phyloP scores from a whole-genome alignment of 352 stramenopile genomes.

The Detonula confervacea region DNA sequence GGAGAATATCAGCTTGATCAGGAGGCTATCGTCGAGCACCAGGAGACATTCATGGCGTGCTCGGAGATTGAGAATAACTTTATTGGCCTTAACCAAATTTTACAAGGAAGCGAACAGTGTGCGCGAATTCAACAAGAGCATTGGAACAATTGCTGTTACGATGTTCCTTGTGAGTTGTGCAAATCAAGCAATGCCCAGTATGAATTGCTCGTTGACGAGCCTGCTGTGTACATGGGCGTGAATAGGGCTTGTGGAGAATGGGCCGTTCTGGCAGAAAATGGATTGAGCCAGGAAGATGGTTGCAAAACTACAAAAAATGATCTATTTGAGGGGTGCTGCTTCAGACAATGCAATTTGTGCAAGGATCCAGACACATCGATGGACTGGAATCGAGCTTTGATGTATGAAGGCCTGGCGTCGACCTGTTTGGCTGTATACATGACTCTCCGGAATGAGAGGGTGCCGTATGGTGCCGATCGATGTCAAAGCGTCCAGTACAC shows the following conservation, averaged over 20 bases:
- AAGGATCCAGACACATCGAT: constrained; percentile 47
- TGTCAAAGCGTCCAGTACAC: constrained; percentile 57
- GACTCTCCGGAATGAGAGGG: constrained; percentile 54
- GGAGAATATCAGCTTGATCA: constrained; percentile 59
- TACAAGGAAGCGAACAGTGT: constrained; percentile 56
- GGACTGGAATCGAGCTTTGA: constrained; percentile 57
- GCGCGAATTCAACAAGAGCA: constrained; percentile 53
- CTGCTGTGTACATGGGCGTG: constrained; percentile 45
- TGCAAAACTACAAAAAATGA: constrained; percentile 55
- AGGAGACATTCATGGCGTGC: constrained; percentile 47
- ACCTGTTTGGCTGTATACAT: constrained; percentile 64
- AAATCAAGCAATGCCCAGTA: constrained; percentile 31
- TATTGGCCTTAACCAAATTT: constrained; percentile 58
- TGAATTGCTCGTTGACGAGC: constrained; percentile 48
- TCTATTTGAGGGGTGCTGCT: constrained; percentile 58
- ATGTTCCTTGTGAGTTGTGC: constrained; percentile 60
- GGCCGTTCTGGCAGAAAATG: constrained; percentile 45
- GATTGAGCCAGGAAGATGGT: constrained; percentile 57
- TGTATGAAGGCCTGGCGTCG: constrained; percentile 53
- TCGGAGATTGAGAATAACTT: constrained; percentile 62
- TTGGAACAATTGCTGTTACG: constrained; percentile 61
- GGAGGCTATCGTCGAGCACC: constrained; percentile 45
- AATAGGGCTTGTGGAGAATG: constrained; percentile 57
- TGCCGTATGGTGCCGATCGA: constrained; percentile 53
- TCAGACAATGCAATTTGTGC: constrained; percentile 59